These are phyloP conservation scores for Cymbopogon citratus DNA, from an alignment of 176 grass and related monocot species.

Conservation along the genomic window DNA sequence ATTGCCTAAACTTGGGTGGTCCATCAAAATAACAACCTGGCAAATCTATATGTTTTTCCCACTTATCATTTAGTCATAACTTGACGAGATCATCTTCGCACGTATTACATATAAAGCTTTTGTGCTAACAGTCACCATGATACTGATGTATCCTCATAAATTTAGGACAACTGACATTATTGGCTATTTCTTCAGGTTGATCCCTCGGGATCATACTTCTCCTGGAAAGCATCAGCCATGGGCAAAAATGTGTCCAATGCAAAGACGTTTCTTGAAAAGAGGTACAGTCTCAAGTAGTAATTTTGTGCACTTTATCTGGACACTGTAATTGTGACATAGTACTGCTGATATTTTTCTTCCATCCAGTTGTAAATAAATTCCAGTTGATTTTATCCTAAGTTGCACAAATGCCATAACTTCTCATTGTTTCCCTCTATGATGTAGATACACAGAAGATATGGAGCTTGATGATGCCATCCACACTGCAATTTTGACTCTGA, in stretches of 20 bases:
- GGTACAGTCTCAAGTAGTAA: slow-evolving; percentile 12
- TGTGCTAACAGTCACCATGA: slow-evolving; percentile 12
- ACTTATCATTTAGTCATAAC: neutral
- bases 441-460: slow-evolving; percentile 79
- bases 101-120: neutral
- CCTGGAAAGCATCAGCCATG: slow-evolving; percentile 99
- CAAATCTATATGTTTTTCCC: neutral
- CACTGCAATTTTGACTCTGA: slow-evolving; percentile 75
- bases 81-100: neutral
- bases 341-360: neutral
- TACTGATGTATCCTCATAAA: neutral
- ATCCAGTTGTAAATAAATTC: neutral
- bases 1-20: neutral
- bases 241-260: slow-evolving; percentile 98
- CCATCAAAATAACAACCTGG: neutral
- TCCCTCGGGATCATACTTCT: slow-evolving; percentile 95
- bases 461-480: slow-evolving; percentile 80
- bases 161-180: neutral
- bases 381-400: neutral
- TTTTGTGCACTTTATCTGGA: neutral
- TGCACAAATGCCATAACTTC: neutral
- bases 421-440: neutral
- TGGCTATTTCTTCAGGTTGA: slow-evolving; percentile 59
- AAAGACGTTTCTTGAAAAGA: slow-evolving; percentile 97
- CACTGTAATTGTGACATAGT: neutral